Conservation (phyloP, 2,329 filamentous ascomycete species). For the Gaeumannomyces tritici region DNA sequence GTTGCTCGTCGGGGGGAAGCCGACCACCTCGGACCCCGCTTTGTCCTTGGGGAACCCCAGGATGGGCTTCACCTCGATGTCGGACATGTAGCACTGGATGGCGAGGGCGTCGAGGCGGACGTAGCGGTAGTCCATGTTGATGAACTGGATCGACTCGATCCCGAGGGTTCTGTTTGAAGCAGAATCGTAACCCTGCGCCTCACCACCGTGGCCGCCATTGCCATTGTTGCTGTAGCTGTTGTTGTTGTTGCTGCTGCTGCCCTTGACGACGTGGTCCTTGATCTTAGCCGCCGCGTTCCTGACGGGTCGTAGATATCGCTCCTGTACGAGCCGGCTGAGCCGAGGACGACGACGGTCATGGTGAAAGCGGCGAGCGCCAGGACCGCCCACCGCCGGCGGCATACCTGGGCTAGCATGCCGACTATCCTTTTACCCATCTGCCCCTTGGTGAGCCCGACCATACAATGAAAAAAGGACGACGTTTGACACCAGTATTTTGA, state of each 20-base stretch:
- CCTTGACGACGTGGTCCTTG: neutral
- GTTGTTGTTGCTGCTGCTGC: too few species aligned
- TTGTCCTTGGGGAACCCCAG: constrained; percentile 11
- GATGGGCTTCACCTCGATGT: constrained; percentile 13
- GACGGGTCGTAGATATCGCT: neutral
- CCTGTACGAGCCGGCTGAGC: neutral
- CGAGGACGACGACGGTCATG: neutral
- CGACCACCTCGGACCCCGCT: neutral
- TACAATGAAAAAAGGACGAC: neutral
- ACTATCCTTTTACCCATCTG: neutral
- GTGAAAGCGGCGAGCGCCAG: neutral
- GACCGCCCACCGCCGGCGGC: neutral
- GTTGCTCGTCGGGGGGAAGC: neutral
- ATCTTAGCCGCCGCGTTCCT: neutral
- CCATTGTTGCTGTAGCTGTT: too few species aligned
- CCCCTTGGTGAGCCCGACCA: neutral
- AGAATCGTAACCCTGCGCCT: neutral
- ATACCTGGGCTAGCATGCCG: neutral
- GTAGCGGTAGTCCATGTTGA: constrained; percentile 15
- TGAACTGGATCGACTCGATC: constrained; percentile 14
- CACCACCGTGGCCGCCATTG: too few species aligned
- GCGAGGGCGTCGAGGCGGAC: constrained; percentile 17
- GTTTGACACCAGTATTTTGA: neutral
- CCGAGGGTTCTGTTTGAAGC: constrained; percentile 15
- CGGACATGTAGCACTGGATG: constrained; percentile 17